Evolutionary conservation across 495 filamentous ascomycete species (phyloP), one percentile per base, ranked within the genome.

Genomic region (Viridothelium virens): DNA sequence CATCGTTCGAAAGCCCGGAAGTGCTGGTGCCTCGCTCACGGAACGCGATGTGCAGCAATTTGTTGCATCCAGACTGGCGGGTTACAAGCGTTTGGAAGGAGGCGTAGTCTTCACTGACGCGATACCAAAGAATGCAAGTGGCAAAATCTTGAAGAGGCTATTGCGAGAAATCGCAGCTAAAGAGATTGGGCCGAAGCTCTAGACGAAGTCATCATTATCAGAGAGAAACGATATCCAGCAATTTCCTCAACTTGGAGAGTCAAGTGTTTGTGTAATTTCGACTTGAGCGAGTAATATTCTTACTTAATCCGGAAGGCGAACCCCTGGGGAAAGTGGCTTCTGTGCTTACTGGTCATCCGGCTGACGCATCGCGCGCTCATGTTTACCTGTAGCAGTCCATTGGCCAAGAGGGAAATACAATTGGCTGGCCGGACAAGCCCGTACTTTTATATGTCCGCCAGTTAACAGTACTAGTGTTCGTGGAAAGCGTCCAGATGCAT

Each of bases 131-230:
- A 93, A 87, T 66, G 83, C 83, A 0, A 87, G 86, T 73, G 93
- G 93, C 1, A 97, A 97, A 84, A 91, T 97, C 63, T 74, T 97
- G 70, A 86, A 92, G 68, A 81, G 91, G 53, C 65, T 93, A 47
- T 72, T 88, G 71, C 85, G 85, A 71, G 76, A 81, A 56, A 73
- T 76, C 70, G 84, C 84, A 53, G 71, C 72, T 69, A 77, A 79
- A 73, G 83, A 82, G 66, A 70, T 59, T 59, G 53, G 53, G 36
- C 25, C 53, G 5, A 36, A 59, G 31, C 31, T 59, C 7, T 59
- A 36, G 36, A 3, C 0, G 31, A 9, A 7, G 14, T 9, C 48
- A 25, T 16, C 48, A 53, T 5, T n/a, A 16, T 53, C 11, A 16
- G 11, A 18, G 48, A 53, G 5, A 16, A 18, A 53, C 25, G 48